phyloP scores from a whole-genome alignment of 768 basidiomycete species.

The Kwoniella dejecticola region DNA sequence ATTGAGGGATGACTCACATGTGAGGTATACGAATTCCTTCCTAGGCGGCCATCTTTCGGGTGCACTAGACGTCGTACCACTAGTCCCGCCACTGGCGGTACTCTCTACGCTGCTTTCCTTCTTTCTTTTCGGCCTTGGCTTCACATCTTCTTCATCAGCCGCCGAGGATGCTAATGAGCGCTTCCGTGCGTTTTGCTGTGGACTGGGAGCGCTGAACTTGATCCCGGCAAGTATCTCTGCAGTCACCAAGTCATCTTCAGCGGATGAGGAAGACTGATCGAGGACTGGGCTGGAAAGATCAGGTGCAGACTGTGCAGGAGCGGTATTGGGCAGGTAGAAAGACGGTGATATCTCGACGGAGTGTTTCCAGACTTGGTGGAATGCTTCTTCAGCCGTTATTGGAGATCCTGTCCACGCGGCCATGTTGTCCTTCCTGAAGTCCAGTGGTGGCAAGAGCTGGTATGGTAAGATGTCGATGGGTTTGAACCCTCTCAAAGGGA shows the following conservation, averaged over 20 bases:
- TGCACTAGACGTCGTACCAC: neutral
- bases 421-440: constrained; percentile 3
- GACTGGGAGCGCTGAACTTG: neutral
- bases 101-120: constrained; percentile 4
- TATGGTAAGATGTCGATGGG: too few relatives aligned
- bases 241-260: constrained; percentile 9
- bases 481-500: too few relatives aligned
- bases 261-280: neutral
- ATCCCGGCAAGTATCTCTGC: constrained; percentile 10
- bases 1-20: constrained; percentile 4
- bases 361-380: constrained; percentile 9
- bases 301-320: too few relatives aligned
- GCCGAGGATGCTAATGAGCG: constrained; percentile 10
- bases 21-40: constrained; percentile 16
- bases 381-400: constrained; percentile 12
- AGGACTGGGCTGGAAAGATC: too few relatives aligned
- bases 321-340: too few relatives aligned
- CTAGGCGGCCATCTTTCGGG: constrained; percentile 15
- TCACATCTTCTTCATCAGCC: neutral
- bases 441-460: too few relatives aligned
- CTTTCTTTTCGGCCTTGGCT: neutral
- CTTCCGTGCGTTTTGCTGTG: neutral
- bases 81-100: neutral
- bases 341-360: constrained; percentile 6
- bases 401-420: constrained; percentile 17